Percentiles rank a stretch among this genome's conserved stretches.
Conservation (phyloP, 495 filamentous ascomycete genomes). For the Penicillium ochrochloron region DNA sequence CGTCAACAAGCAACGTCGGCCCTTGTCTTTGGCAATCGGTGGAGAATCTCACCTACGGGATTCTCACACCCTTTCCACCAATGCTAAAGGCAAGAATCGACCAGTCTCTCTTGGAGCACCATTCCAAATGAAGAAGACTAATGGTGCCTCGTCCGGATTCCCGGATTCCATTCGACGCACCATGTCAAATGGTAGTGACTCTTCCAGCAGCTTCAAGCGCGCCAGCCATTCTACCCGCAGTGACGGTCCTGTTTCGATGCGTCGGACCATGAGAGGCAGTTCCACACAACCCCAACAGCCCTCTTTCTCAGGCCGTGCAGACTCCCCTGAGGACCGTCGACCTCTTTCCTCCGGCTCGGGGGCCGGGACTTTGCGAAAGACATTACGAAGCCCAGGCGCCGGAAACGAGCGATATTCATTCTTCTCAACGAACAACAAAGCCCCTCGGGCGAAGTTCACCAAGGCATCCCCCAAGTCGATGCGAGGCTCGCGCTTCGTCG, state of each 20-base stretch:
- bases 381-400: slow-evolving; percentile 48
- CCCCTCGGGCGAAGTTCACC: slow-evolving; percentile 40
- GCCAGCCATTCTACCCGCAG: slow-evolving; percentile 41
- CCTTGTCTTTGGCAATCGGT: slow-evolving; percentile 31
- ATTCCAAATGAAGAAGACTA: slow-evolving; percentile 16
- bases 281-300: slow-evolving; percentile 29
- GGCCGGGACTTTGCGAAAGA: slow-evolving; percentile 50
- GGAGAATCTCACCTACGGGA: slow-evolving; percentile 22
- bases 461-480: slow-evolving; percentile 25
- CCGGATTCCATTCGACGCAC: slow-evolving; percentile 33
- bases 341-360: slow-evolving; percentile 41
- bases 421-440: slow-evolving; percentile 52
- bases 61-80: slow-evolving; percentile 12
- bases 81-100: slow-evolving; percentile 22
- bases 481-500: slow-evolving; percentile 55
- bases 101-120: slow-evolving; percentile 37
- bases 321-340: slow-evolving; percentile 36
- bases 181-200: slow-evolving; percentile 60
- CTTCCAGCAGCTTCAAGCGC: slow-evolving; percentile 65
- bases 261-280: slow-evolving; percentile 56
- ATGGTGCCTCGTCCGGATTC: slow-evolving; percentile 5
- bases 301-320: slow-evolving; percentile 34
- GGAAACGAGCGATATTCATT: slow-evolving; percentile 48
- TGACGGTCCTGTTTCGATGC: slow-evolving; percentile 54
- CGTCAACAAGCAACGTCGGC: slow-evolving; percentile 26